Evolutionary conservation across 1,284 basidiomycete genomes (phyloP), one percentile per base, ranked within the genome.

Genomic region (Sporisorium sorghi): DNA sequence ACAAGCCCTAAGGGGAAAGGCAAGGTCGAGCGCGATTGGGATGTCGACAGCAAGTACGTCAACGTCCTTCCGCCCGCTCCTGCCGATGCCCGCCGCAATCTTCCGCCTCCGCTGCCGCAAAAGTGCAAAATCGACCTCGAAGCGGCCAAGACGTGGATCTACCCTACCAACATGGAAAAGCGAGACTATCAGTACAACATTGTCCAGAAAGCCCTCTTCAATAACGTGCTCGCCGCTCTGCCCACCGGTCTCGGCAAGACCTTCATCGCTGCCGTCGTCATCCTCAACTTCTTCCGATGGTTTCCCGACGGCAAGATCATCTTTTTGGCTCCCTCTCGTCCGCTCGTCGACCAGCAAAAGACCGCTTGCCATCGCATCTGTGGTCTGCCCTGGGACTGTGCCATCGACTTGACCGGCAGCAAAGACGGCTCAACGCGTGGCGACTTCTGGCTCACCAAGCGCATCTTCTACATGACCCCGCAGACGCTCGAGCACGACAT

Each of bases 211-310:
- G 92, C 91, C 78, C 88, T 99, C 30, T 94, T 92, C 64, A 92
- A 97, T 52, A 99, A 99, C 81, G 93, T 93, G 3, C 89, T 99
- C 5, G 95, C 98, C 23, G 92, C 94, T 0, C 87, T 99, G 12
- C 97, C 97, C 0, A 99, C 97, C 0, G 97, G 97, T 64, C 87
- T 99, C 7, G 97, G 97, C 21, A 99, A 99, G 87, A 99, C 97
- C 0, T 99, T 99, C 81, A 92, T 99, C 66, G 97, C 97, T 1
- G 95, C 96, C 1, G 93, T 94, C 0, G 90, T 99, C 21, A 98
- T 99, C 93, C 83, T 85, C 59, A 85, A 85, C 73, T 83, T 81
- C 47, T 81, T 75, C 55, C 75, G 79, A 12, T 85, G 77, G 78
- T 82, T 62, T 44, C 83, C 83, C 1, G 39, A 73, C 12, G 81